Evolutionary conservation across 2,329 filamentous ascomycete genomes (phyloP), one percentile per base, ranked within the genome.

Genomic region (Diplodia seriata): DNA sequence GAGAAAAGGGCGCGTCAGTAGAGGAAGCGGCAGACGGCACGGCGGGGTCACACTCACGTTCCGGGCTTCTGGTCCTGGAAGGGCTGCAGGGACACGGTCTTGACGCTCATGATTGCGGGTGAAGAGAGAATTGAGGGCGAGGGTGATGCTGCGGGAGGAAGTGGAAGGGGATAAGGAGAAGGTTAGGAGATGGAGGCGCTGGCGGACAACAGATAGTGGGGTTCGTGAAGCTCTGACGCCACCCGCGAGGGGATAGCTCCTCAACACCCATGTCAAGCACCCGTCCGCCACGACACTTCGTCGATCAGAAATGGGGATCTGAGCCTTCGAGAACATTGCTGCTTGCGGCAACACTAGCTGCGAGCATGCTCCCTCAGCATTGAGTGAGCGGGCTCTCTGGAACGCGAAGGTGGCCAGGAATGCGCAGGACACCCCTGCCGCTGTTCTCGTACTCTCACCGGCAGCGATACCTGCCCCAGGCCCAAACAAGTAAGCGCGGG

Each of bases 51-150:
- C 38, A 93, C 94, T 82, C 89, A 97, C 94, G 94, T 98, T 87
- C 94, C 94, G 72, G 94, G 93, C 87, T 99, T 99, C 87, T 99
- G 95, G 87, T 98, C 95, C 72, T 90, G 86, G 82, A 95, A 97
- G 69, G 94, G 88, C 80, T 89, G 89, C 81, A 97, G 89, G 74
- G 91, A 87, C 76, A 97, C 91, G 66, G 90, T 92, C 81, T 92
- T 87, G 81, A 89, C 82, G 78, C 84, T 87, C 93, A 97, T 79
- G 29, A 51, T 78, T 54, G 49, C 33, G 38, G 53, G 26, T 50
- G 36, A 29, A 8, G 63, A 50, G 51, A 36, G 53, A 31, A 57
- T 55, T 56, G 51, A 47, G 43, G 43, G 18, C 29, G 20, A n/a
- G 53, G 47, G 31, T 54, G 61, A 54, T 8, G 49, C 49, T 53